A percentile compares a stretch with the other conserved stretches of the same genome.
Conservation (phyloP, 2,329 filamentous ascomycete species). For the Microdochium bolleyi region DNA sequence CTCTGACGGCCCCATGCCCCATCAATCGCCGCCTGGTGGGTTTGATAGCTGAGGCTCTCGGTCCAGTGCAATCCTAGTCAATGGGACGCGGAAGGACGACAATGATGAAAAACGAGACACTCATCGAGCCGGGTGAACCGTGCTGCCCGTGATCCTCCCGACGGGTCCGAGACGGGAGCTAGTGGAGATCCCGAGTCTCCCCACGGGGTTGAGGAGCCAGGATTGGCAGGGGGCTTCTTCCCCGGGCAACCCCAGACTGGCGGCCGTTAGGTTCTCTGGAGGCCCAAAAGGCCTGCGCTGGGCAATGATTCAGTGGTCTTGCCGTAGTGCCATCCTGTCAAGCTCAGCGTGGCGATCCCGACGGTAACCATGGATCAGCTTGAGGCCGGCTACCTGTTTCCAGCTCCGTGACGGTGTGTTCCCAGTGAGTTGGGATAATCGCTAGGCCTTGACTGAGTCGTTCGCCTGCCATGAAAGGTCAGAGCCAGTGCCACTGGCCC, state of each 20-base stretch:
- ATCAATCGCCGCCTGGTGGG: too few species aligned
- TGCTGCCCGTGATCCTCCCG: not conserved
- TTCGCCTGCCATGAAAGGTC: not conserved
- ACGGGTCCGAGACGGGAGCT: not conserved
- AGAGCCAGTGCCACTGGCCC: too few species aligned
- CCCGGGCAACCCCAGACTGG: not conserved
- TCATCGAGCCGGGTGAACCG: too few species aligned
- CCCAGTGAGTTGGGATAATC: not conserved
- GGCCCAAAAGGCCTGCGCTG: too few species aligned
- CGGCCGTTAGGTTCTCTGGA: too few species aligned
- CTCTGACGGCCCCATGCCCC: not conserved
- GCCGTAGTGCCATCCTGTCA: not conserved
- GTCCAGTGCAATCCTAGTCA: too few species aligned
- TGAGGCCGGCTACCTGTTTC: not conserved
- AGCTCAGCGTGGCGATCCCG: not conserved
- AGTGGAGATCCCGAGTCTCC: not conserved
- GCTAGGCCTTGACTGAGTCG: not conserved
- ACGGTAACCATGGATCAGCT: not conserved
- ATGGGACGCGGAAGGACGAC: too few species aligned
- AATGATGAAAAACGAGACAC: too few species aligned
- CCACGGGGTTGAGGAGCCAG: too few species aligned
- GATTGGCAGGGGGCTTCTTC: too few species aligned
- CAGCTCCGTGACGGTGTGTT: not conserved
- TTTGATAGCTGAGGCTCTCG: too few species aligned
- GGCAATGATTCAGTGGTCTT: too few species aligned